These are phyloP conservation scores for Cicer judaicum DNA, from an alignment of 306 rosid genomes.

Conservation along the genomic window DNA sequence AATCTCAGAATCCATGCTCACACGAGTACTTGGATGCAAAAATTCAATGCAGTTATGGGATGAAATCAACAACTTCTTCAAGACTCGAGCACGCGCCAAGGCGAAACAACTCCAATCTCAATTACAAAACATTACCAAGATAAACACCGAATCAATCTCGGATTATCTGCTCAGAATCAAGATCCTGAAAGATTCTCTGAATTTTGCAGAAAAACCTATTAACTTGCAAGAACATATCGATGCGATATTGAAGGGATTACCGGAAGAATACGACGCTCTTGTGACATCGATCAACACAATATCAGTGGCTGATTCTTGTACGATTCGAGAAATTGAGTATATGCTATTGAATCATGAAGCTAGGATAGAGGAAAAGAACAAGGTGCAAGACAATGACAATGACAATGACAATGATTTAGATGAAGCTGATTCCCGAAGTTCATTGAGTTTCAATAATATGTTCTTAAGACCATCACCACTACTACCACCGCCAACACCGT, in stretches of 20 bases:
- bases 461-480: background rate
- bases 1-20: background rate
- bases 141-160: background rate
- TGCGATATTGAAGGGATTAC: background rate
- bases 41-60: background rate
- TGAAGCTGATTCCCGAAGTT: background rate
- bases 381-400: too few species aligned
- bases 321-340: background rate
- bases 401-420: background rate
- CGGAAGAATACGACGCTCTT: background rate
- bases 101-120: background rate
- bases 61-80: background rate
- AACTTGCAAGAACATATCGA: background rate
- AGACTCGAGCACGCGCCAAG: background rate
- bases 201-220: background rate
- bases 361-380: background rate
- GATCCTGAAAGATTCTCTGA: background rate
- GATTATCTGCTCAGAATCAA: slow-evolving; percentile 1
- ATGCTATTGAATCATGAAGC: background rate
- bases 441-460: background rate
- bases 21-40: background rate
- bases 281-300: background rate
- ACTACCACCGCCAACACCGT: too few species aligned
- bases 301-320: background rate
- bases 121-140: background rate